Conservation (phyloP, 1,139 yeast genomes). For the Magnusiomyces tetraspermus region DNA sequence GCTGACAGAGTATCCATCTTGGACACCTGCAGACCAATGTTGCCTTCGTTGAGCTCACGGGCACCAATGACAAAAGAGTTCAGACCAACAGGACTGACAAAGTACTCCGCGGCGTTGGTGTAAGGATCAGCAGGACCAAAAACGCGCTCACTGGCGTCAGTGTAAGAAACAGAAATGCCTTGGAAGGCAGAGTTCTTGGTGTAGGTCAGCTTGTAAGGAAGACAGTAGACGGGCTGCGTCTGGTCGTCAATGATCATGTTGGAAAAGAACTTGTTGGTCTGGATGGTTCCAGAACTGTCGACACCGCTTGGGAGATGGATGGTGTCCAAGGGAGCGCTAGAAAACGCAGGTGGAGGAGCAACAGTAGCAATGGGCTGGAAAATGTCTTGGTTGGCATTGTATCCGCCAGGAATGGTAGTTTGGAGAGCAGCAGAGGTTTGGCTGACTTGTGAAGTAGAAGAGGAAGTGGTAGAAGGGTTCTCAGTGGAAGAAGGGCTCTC, state of each 20-base stretch:
- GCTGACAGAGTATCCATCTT: conserved; percentile 48
- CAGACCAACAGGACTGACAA: conserved; percentile 45
- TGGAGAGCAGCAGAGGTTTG: conserved; percentile 13
- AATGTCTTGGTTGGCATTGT: conserved; percentile 33
- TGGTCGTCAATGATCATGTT: conserved; percentile 51
- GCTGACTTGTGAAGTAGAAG: conserved; percentile 7
- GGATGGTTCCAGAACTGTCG: conserved; percentile 34
- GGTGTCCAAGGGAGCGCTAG: conserved; percentile 38
- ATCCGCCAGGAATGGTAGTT: conserved; percentile 4
- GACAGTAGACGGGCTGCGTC: conserved; percentile 38
- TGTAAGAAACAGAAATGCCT: conserved; percentile 56
- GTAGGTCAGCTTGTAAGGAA: conserved; percentile 59
- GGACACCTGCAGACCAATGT: conserved; percentile 39
- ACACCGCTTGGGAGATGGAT: conserved; percentile 43
- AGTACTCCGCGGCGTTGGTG: conserved; percentile 38
- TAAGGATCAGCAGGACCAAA: conserved; percentile 30
- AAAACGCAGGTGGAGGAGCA: conserved; percentile 44
- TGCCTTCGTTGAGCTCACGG: conserved; percentile 35
- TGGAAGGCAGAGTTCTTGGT: conserved; percentile 32
- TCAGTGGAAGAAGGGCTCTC: conserved; percentile 24
- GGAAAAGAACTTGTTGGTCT: conserved; percentile 65
- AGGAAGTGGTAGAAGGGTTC: conserved; percentile 36
- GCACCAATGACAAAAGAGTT: conserved; percentile 52
- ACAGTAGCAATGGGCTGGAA: conserved; percentile 43
- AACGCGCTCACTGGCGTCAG: conserved; percentile 39